Conservation (phyloP, 176 grass and related monocot genomes). For the Oryza meyeriana region DNA sequence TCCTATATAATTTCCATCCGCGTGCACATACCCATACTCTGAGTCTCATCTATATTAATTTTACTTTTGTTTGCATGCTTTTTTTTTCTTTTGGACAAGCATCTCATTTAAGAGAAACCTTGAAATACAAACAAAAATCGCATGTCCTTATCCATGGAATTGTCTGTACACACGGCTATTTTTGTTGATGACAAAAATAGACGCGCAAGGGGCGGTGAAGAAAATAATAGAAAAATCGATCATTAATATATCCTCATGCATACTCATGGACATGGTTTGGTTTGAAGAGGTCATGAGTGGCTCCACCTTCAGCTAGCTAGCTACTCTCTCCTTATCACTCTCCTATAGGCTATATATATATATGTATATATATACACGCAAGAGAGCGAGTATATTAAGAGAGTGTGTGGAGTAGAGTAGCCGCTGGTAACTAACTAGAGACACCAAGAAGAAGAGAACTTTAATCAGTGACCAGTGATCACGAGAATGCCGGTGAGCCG, state of each 20-base stretch:
- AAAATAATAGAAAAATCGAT: not conserved
- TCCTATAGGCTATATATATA: no score
- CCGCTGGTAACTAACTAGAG: no score
- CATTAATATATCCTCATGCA: not conserved
- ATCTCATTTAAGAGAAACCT: not conserved
- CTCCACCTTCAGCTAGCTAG: no score
- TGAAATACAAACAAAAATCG: not conserved
- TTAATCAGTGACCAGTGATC: no score
- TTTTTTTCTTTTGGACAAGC: not conserved
- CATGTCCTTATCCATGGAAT: not conserved
- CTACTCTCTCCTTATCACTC: no score
- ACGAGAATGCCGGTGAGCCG: slow-evolving; percentile 59
- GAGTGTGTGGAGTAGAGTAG: no score
- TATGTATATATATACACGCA: no score
- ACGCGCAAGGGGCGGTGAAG: not conserved
- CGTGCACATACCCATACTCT: no score
- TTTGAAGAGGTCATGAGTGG: not conserved
- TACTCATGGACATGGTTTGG: not conserved
- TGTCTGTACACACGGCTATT: not conserved
- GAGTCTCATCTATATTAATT: not conserved
- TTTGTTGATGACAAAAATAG: not conserved
- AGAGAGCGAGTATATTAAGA: no score
- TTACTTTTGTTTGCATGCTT: not conserved
- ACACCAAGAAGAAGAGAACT: no score
- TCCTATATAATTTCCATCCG: no score